Evolutionary conservation across 441 rosid species (phyloP), one percentile per base, ranked within the genome.

Genomic region (Gossypium aridum): DNA sequence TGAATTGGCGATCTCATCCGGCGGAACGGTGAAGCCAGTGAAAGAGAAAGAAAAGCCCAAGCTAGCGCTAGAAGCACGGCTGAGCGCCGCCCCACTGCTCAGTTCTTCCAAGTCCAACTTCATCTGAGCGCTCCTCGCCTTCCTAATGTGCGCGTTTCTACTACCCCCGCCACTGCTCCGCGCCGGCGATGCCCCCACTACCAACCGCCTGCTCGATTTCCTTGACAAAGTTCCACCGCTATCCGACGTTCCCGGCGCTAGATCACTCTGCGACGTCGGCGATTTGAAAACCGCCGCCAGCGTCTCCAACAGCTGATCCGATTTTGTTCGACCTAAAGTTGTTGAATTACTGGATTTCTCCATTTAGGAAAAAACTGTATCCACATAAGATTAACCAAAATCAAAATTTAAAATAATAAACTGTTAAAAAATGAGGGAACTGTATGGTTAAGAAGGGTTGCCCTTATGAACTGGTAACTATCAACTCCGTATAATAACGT

Each of bases 61-160:
- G 81, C 98, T 92, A 25, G 99, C 97, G 37, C 99, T 95, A 0
- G 99, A 95, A 3, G 98, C 99, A 63, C 99, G 88, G 82, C 99
- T 95, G 19, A 95, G 77, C 12, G 96, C 99, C 0, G 98, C 98
- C 0, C 99, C 96, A 37, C 89, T 92, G 83, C 81, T 88, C 28
- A 95, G 79, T 5, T 92, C 97, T 1, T 95, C 98, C 64, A 86
- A 64, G 64, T 89, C 96, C 2, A 88, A 56, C 82, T 86, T 92
- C 70, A 89, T 73, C 59, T 94, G 99, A 19, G 94, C 94, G 51
- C 99, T 94, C 76, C 98, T 80, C 0, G 96, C 86, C 86, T 94
- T 94, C 80, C 98, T 82, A 53, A 92, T 92, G 81, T 92, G 92
- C 3, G 90, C 77, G 70, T 85, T 62, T 25, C 60, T 89, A 78